Percentiles rank a stretch among this genome's conserved stretches.
Evolutionary conservation across 2,329 filamentous ascomycete species (phyloP).

Genomic region (Sporothrix globosa): DNA sequence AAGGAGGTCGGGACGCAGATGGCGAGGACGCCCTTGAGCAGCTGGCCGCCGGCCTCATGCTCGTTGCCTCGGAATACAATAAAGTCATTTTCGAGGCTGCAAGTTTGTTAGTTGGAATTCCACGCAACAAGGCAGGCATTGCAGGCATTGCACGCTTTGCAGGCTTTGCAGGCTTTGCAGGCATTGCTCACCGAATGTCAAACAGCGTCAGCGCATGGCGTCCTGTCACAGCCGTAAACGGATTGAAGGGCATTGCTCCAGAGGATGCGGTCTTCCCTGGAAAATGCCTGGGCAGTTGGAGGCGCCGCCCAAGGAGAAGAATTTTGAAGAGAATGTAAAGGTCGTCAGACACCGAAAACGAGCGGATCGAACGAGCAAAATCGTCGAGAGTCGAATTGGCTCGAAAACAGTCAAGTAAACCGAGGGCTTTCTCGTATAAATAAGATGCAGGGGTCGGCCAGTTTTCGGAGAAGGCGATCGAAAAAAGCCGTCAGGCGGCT

Average conservation of each 20-base stretch:
- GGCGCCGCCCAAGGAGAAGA: constrained; percentile 21
- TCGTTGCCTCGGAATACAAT: constrained; percentile 76
- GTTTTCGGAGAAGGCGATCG: constrained; percentile 27
- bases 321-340: not conserved
- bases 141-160: constrained; percentile 35
- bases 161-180: not conserved
- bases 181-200: constrained; percentile 58
- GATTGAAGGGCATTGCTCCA: constrained; percentile 58
- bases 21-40: constrained; percentile 73
- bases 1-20: constrained; percentile 71
- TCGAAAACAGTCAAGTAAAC: not conserved
- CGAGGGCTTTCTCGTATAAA: constrained; percentile 23
- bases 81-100: constrained; percentile 75
- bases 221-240: constrained; percentile 57
- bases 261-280: constrained; percentile 12
- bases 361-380: not conserved
- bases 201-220: constrained; percentile 57
- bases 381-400: not conserved
- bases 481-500: not conserved
- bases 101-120: not conserved
- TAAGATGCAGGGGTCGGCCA: constrained; percentile 3
- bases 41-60: constrained; percentile 73
- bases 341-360: not conserved
- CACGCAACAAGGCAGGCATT: constrained; percentile 4
- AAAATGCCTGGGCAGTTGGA: not conserved